Evolutionary conservation across 768 basidiomycete genomes (phyloP).

Genomic region (Boletus rubroflammeus): DNA sequence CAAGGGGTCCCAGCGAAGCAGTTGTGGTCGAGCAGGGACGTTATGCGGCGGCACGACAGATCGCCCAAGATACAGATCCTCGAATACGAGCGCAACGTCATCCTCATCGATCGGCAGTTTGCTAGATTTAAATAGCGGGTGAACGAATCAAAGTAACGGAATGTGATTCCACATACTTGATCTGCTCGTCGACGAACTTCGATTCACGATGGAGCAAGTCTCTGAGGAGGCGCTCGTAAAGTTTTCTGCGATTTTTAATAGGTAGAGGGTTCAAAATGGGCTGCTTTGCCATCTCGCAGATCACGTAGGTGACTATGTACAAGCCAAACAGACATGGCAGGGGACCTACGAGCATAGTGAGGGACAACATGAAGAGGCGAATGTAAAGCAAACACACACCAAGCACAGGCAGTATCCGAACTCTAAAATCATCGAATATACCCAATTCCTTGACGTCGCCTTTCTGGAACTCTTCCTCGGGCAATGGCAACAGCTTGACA

Average conservation of each 20-base stretch:
- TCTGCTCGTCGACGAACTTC: conserved; percentile 53
- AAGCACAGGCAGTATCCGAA: conserved; percentile 89
- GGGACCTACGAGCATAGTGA: conserved; percentile 36
- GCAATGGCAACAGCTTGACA: conserved; percentile 82
- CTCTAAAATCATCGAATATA: conserved; percentile 88
- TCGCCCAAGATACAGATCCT: conserved; percentile 80
- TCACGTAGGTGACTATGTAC: conserved; percentile 82
- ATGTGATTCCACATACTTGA: conserved; percentile 49
- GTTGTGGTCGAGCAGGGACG: conserved; percentile 66
- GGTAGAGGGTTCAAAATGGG: conserved; percentile 81
- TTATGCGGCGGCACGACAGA: conserved; percentile 75
- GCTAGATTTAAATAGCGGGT: conserved; percentile 34
- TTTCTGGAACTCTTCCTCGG: conserved; percentile 89
- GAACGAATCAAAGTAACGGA: not conserved
- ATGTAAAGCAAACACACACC: conserved; percentile 42
- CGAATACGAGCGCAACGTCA: conserved; percentile 80
- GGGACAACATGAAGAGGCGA: not conserved
- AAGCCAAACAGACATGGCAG: conserved; percentile 90
- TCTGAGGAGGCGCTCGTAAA: conserved; percentile 75
- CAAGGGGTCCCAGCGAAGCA: conserved; percentile 77
- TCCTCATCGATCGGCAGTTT: conserved; percentile 77
- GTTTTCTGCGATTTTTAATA: conserved; percentile 78
- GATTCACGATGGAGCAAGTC: conserved; percentile 76
- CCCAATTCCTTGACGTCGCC: conserved; percentile 87
- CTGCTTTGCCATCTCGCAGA: conserved; percentile 81